phyloP scores from a whole-genome alignment of 306 rosid species.

The Malus orientalis region DNA sequence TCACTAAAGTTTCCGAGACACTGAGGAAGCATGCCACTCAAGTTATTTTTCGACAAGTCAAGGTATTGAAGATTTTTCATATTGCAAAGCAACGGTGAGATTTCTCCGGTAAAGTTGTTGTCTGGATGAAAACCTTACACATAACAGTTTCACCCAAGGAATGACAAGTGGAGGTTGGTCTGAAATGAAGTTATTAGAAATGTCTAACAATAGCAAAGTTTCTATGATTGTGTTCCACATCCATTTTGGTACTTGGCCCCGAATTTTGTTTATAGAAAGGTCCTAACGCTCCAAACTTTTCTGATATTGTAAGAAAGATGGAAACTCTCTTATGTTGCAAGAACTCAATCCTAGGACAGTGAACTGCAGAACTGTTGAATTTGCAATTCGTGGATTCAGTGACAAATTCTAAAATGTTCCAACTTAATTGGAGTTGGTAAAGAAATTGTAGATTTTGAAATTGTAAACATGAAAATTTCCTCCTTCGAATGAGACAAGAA shows the following conservation, averaged over 20 bases:
- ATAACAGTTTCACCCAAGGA: too few species aligned
- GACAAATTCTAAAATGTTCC: not conserved
- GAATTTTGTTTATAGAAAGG: not conserved
- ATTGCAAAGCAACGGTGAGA: not conserved
- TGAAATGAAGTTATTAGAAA: not conserved
- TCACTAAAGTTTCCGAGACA: conserved; percentile 1
- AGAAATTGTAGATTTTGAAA: not conserved
- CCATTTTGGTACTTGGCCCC: not conserved
- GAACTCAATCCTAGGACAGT: not conserved
- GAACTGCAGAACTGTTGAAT: not conserved
- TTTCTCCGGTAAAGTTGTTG: not conserved
- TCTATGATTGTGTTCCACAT: not conserved
- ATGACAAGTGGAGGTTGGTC: not conserved
- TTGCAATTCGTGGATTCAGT: not conserved
- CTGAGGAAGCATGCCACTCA: conserved; percentile 7
- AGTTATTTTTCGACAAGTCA: not conserved
- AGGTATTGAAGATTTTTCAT: not conserved
- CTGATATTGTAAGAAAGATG: not conserved
- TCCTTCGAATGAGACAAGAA: not conserved
- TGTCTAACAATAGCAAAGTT: not conserved
- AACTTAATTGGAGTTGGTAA: rapidly evolving
- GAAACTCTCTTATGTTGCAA: not conserved
- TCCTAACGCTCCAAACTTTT: not conserved
- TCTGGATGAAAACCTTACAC: too few species aligned
- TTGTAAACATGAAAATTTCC: not conserved